Conservation (phyloP, 2,329 filamentous ascomycete species). For the Talaromyces sp. region DNA sequence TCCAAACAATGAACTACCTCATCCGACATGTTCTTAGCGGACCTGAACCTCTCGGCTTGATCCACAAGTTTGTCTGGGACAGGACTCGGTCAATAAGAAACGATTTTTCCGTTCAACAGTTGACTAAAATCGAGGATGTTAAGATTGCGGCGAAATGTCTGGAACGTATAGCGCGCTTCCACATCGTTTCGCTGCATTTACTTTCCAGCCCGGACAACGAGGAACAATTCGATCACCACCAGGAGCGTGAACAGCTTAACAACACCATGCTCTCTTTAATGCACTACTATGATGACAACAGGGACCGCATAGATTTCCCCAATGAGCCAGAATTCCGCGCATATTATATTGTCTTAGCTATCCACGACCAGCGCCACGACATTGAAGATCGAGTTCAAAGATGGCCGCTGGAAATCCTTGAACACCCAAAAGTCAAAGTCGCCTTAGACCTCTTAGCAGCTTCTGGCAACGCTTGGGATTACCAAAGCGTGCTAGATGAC, state of each 20-base stretch:
- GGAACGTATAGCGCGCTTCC: constrained; percentile 59
- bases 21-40: constrained; percentile 49
- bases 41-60: constrained; percentile 43
- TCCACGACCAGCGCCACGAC: constrained; percentile 48
- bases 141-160: constrained; percentile 54
- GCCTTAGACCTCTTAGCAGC: constrained; percentile 54
- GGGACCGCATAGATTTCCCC: constrained; percentile 43
- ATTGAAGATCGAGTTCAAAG: constrained; percentile 54
- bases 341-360: constrained; percentile 55
- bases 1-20: constrained; percentile 44
- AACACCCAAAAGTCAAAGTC: constrained; percentile 49
- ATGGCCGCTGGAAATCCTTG: constrained; percentile 47
- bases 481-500: constrained; percentile 47
- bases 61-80: constrained; percentile 62
- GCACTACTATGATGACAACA: constrained; percentile 56
- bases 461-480: constrained; percentile 49
- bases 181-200: constrained; percentile 57
- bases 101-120: constrained; percentile 59
- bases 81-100: constrained; percentile 60
- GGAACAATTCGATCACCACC: constrained; percentile 51
- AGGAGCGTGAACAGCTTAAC: constrained; percentile 61
- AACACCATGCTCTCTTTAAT: constrained; percentile 57
- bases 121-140: constrained; percentile 53
- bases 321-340: constrained; percentile 62
- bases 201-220: constrained; percentile 48